Evolutionary conservation across 2,329 filamentous ascomycete genomes (phyloP), one percentile per base, ranked within the genome.

Genomic region (Colletotrichum eleusines): DNA sequence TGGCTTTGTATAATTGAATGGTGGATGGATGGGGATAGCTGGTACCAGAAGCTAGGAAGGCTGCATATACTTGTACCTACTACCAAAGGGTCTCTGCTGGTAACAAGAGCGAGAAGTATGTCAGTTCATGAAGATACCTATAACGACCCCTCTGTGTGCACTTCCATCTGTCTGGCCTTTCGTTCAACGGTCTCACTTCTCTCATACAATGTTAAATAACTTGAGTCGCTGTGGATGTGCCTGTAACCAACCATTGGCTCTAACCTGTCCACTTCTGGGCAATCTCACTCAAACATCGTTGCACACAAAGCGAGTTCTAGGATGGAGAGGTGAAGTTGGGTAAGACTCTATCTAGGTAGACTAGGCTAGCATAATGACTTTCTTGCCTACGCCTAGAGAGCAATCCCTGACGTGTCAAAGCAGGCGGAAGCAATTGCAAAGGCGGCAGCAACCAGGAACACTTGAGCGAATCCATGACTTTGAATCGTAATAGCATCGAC

Each of bases 261-360:
- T 26, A 26, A 46, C 4, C 48, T 35, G 46, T 48, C n/a, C 23
- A 42, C 38, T 69, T 16, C 61, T n/a, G 44, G 53, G 9, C 38
- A 58, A 53, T 69, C 44, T 20, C 44, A 38, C 44, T 26, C 53
- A 59, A 58, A 59, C 44, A 65, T 23, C 61, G 67, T 51, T 51
- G 57, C 68, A 61, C 55, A 70, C 55, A 28, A 66, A 61, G 67
- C 57, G 38, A 53, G 40, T 38, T 61, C 48, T 51, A 31, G 40
- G 9, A 51, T 35, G 68, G 63, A 44, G 40, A 42, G 16, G 18
- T 40, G 23, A 55, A 33, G 54, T 61, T 66, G 68, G 68, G 51
- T 42, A 58, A 70, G 50, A 57, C 40, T 51, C 23, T 40, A 31
- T 14, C 4, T 33, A 33, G 31, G 31, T 7, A 3, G 7, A 3